Conservation (phyloP, 257 asterid genomes). For the Linaria vulgaris region DNA sequence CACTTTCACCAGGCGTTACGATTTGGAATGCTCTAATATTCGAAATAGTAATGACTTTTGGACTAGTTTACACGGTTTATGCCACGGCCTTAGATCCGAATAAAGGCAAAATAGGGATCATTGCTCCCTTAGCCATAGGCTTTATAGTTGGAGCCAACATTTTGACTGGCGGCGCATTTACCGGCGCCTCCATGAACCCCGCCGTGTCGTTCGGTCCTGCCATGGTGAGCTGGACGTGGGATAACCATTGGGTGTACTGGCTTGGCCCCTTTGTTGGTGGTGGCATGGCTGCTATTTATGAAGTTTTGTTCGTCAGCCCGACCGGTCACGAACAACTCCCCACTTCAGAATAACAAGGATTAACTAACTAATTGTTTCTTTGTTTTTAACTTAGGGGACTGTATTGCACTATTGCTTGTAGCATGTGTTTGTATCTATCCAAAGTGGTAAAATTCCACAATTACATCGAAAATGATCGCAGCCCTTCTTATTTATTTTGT, state of each 20-base stretch:
- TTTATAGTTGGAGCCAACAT: constrained; percentile 88
- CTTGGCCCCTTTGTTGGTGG: constrained; percentile 73
- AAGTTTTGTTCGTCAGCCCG: constrained; percentile 51
- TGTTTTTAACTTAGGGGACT: no score
- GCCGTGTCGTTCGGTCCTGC: constrained; percentile 91
- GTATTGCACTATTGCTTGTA: no score
- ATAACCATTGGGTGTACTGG: constrained; percentile 85
- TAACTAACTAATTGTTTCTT: no score
- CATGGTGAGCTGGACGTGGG: constrained; percentile 82
- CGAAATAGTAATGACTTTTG: constrained; percentile 88
- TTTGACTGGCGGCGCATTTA: constrained; percentile 79
- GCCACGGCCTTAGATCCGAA: constrained; percentile 86
- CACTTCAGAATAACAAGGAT: constrained; percentile 40
- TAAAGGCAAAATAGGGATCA: constrained; percentile 67
- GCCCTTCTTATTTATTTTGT: no score
- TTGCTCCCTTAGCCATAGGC: constrained; percentile 84
- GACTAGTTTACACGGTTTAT: constrained; percentile 81
- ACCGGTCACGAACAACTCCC: constrained; percentile 62
- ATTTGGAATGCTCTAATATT: constrained; percentile 63
- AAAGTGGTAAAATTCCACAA: no score
- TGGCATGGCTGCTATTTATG: constrained; percentile 64
- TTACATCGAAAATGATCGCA: no score
- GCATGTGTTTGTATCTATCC: no score
- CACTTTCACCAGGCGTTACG: constrained; percentile 59
- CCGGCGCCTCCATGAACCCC: constrained; percentile 88